Base-by-base conservation (phyloP, 2,329 filamentous ascomycete genomes). In the Paecilomyces formosus region DNA sequence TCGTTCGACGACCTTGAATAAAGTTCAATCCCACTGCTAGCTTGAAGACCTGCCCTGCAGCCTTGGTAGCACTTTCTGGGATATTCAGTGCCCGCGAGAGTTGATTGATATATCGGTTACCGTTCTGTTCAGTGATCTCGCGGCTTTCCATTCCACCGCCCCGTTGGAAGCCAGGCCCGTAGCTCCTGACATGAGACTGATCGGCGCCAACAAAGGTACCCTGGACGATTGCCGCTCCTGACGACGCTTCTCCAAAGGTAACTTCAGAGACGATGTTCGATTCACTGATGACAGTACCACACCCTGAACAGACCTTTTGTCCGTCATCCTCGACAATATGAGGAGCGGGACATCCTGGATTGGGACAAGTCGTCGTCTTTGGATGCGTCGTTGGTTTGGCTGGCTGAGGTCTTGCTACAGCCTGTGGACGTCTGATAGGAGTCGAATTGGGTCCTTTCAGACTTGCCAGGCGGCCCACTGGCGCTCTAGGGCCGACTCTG, bases 251-350 rank as follows among this genome's bases (percentile, higher is more conserved):
- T 63, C 92, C 92, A 69, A 97, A 99, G 22, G 88, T 88, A 62
- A 97, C 85, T 73, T 99, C 94, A 54, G 91, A 85, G 59, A 97
- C 92, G 62, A 97, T 96, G 69, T 95, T 92, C 70, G 86, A 87
- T 70, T 95, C 89, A 65, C 89, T 88, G 58, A 93, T 85, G 64
- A 96, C 85, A 60, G 85, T 87, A 81, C 92, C 93, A 74, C 94
- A 97, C 53, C 85, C 88, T 61, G 86, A 85, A 76, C 94, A 97
- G 64, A 90, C 80, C 62, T 78, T 76, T 60, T 78, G 71, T 15
- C 76, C 75, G 58, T 78, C 76, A 65, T 78, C 75, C 58, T 76
- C 74, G 49, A 78, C 72, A 35, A 79, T 77, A 59, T 78, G 71
- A 53, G 76, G 76, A 45, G 73, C 74, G 13, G 75, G 72, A 67